Percentiles rank a stretch among this genome's conserved stretches.
These are phyloP conservation scores for Phytophthora pseudosyringae DNA, from an alignment of 352 stramenopile genomes.

Conservation along the genomic window DNA sequence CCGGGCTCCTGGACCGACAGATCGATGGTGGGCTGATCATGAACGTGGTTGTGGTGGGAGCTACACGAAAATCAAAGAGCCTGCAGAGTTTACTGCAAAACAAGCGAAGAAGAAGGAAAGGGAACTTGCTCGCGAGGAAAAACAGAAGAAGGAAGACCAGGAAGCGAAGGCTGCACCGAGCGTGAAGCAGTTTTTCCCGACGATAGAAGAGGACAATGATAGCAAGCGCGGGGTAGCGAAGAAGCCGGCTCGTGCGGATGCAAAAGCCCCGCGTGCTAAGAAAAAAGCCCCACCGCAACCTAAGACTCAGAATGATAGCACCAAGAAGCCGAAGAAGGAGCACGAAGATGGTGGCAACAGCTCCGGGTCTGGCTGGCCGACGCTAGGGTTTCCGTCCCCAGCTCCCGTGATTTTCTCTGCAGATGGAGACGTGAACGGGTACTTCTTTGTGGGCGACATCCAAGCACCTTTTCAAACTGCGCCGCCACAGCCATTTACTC, in stretches of 20 bases:
- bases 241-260: not conserved
- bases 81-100: constrained; percentile 57
- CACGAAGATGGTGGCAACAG: constrained; percentile 10
- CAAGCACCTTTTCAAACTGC: constrained; percentile 45
- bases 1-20: constrained; percentile 68
- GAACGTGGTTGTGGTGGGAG: constrained; percentile 67
- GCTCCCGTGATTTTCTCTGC: constrained; percentile 41
- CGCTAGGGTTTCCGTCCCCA: constrained; percentile 4
- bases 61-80: constrained; percentile 81
- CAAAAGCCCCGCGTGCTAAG: constrained; percentile 3
- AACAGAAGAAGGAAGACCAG: constrained; percentile 38
- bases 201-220: constrained; percentile 1
- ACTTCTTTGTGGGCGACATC: constrained; percentile 58
- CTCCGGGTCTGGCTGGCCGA: not conserved
- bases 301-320: constrained; percentile 5
- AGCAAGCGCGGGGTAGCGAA: not conserved
- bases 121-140: constrained; percentile 26
- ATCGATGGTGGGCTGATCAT: constrained; percentile 80
- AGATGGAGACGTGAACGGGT: constrained; percentile 44
- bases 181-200: constrained; percentile 40
- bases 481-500: not conserved
- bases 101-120: constrained; percentile 65
- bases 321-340: constrained; percentile 27
- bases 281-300: constrained; percentile 32
- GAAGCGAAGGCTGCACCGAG: constrained; percentile 27